Conservation (phyloP, 805 yeast species). For the Ogataea corticis region DNA sequence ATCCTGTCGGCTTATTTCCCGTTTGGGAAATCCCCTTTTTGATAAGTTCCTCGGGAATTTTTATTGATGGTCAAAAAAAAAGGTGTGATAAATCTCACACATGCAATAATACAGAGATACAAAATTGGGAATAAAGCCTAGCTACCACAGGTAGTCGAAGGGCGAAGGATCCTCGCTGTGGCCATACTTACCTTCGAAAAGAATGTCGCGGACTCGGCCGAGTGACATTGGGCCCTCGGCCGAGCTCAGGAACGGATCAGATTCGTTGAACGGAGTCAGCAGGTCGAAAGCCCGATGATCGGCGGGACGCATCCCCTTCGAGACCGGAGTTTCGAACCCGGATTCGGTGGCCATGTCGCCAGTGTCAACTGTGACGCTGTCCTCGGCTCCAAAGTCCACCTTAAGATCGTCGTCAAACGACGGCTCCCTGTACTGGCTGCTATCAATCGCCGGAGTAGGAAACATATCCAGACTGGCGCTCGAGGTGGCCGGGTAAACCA, state of each 20-base stretch:
- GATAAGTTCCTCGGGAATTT: background rate
- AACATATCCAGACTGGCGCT: background rate
- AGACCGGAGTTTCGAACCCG: constrained; percentile 6
- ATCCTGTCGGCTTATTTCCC: background rate
- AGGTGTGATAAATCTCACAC: constrained; percentile 5
- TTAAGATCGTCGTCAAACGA: background rate
- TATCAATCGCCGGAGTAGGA: background rate
- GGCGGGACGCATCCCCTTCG: background rate
- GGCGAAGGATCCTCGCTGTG: background rate
- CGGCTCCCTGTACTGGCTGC: background rate
- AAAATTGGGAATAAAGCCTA: background rate
- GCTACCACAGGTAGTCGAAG: constrained; percentile 4
- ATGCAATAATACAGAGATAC: background rate
- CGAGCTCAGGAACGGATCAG: constrained; percentile 11
- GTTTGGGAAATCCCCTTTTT: background rate
- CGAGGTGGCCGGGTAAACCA: background rate
- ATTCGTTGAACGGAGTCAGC: constrained; percentile 10
- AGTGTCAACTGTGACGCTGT: background rate
- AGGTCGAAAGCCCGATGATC: constrained; percentile 4
- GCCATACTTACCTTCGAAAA: constrained; percentile 2
- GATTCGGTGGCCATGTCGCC: too few relatives aligned
- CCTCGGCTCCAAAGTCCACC: background rate
- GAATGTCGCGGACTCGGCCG: constrained; percentile 1
- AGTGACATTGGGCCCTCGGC: constrained; percentile 2
- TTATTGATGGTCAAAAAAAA: background rate